Evolutionary conservation across 2,329 filamentous ascomycete genomes (phyloP), one percentile per base, ranked within the genome.

Genomic region (Ophiocordyceps sinensis): DNA sequence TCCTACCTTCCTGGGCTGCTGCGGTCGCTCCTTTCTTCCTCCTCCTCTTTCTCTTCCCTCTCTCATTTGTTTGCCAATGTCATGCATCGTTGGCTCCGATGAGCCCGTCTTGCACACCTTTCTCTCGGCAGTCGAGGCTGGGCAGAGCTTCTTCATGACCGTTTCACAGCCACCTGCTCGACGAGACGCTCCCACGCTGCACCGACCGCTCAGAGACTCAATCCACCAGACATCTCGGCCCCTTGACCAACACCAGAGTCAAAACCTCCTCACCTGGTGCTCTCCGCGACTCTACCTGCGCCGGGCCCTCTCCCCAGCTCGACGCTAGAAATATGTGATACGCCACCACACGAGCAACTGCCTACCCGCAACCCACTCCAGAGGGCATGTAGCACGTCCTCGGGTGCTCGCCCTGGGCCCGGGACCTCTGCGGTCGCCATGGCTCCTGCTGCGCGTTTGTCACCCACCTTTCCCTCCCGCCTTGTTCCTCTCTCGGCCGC

Each of bases 361-460:
- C 7, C n/a, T 19, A 34, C 36, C 32, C 3, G 13, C 30, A 31
- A 35, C 39, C 39, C 19, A 23, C 19, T 36, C 28, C 17, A 17
- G 42, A 45, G 45, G 47, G 45, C 41, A 46, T 49, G 42, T 32
- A 30, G 31, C 39, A 28, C 8, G 13, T 28, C 31, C 8, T 28
- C 28, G 13, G 37, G 19, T 29, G 36, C 42, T 32, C 37, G 38
- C 36, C 31, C 36, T 32, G 37, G 41, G 42, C 32, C 36, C 46
- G 43, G 43, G 43, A 50, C 38, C 42, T 41, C 38, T 41, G 39
- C 41, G 41, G 43, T 46, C 46, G 51, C 49, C 47, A 58, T 58
- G 53, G 47, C 53, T 42, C 46, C 49, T 37, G 46, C 48, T 44
- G 42, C 50, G 43, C 45, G 55, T 58, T 52, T 38, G 54, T 53